These are phyloP conservation scores for Cyberlindnera meyerae DNA, from an alignment of 805 yeast species.

Conservation along the genomic window DNA sequence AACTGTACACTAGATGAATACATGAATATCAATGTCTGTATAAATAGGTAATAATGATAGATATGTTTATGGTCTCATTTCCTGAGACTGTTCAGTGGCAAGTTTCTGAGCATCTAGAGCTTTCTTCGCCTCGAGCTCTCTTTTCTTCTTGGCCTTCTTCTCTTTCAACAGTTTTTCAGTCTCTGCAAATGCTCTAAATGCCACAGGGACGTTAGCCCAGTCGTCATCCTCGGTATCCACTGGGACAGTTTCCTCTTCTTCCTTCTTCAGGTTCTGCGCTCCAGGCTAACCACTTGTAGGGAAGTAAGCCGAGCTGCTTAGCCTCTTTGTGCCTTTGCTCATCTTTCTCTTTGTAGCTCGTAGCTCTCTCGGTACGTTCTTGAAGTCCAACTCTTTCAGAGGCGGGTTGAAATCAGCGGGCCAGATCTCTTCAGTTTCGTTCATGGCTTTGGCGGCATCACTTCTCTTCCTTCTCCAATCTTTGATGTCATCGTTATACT, in stretches of 20 bases:
- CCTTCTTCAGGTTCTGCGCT: slow-evolving; percentile 27
- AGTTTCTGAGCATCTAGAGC: too few species aligned
- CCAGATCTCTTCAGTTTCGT: slow-evolving; percentile 46
- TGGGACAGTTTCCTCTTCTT: slow-evolving; percentile 27
- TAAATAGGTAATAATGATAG: too few species aligned
- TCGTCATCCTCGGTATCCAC: slow-evolving; percentile 40
- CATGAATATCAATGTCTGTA: too few species aligned
- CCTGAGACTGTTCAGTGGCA: too few species aligned
- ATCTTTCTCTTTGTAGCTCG: slow-evolving; percentile 25
- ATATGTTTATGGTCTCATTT: too few species aligned
- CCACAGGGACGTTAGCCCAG: slow-evolving; percentile 63
- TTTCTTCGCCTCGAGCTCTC: too few species aligned
- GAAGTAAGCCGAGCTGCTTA: slow-evolving; percentile 29
- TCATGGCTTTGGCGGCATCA: slow-evolving; percentile 52
- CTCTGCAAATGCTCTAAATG: slow-evolving; percentile 77
- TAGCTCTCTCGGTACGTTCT: slow-evolving; percentile 40
- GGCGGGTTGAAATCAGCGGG: slow-evolving; percentile 63
- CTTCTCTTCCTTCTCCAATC: slow-evolving; percentile 67
- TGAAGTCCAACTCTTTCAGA: slow-evolving; percentile 33
- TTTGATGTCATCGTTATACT: slow-evolving; percentile 79
- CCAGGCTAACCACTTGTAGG: slow-evolving; percentile 30
- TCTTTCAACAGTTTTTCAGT: slow-evolving; percentile 63
- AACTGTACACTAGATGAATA: too few species aligned
- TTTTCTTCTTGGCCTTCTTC: slow-evolving; percentile 14
- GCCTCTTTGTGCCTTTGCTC: slow-evolving; percentile 19